Conservation (phyloP, 106 monocot species). For the Allium fistulosum region DNA sequence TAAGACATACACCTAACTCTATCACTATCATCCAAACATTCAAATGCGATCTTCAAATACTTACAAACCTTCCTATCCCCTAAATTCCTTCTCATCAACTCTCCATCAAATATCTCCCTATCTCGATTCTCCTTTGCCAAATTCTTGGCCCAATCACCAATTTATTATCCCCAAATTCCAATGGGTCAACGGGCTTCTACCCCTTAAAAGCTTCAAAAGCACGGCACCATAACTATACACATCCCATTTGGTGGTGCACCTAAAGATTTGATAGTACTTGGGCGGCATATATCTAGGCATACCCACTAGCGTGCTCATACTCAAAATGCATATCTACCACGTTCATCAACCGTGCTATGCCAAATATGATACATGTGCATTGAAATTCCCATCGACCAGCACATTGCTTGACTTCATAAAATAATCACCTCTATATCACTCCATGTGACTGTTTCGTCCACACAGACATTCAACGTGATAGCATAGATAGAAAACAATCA, state of each 20-base stretch:
- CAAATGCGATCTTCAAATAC: slow-evolving; percentile 38
- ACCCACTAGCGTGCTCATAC: slow-evolving; percentile 41
- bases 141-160: slow-evolving; percentile 50
- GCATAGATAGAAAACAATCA: too few species aligned
- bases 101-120: slow-evolving; percentile 29
- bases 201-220: slow-evolving; percentile 39
- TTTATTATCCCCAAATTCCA: slow-evolving; percentile 45
- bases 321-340: slow-evolving; percentile 55
- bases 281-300: slow-evolving; percentile 65
- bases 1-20: too few species aligned
- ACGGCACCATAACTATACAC: slow-evolving; percentile 55
- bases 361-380: slow-evolving; percentile 48
- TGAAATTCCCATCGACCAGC: slow-evolving; percentile 29
- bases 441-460: too few species aligned
- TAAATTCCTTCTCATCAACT: slow-evolving; percentile 11
- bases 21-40: slow-evolving; percentile 52
- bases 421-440: too few species aligned
- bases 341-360: slow-evolving; percentile 51
- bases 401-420: slow-evolving; percentile 86
- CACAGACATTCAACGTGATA: too few species aligned
- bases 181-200: slow-evolving; percentile 32
- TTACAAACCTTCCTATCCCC: slow-evolving; percentile 21
- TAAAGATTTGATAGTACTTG: slow-evolving; percentile 60
- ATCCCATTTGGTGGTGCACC: slow-evolving; percentile 53
- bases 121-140: slow-evolving; percentile 28